Percentiles rank a stretch among this genome's conserved stretches.
These are phyloP conservation scores for Debaryomyces psychrophilus DNA, from an alignment of 1,139 yeast species.

Conservation along the genomic window DNA sequence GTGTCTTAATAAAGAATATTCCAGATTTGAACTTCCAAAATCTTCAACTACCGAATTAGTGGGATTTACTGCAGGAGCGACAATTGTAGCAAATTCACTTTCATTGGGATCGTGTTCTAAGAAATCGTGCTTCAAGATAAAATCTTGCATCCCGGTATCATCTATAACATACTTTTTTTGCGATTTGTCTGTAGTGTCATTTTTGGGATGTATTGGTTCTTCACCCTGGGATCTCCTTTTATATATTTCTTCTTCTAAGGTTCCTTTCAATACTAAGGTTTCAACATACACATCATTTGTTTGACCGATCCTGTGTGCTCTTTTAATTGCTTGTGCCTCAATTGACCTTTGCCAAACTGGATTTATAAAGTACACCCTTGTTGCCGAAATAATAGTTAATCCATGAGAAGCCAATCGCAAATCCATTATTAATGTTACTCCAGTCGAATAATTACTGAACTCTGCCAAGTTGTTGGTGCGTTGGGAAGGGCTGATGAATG, in stretches of 20 bases:
- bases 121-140: conserved; percentile 52
- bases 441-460: conserved; percentile 53
- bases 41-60: conserved; percentile 12
- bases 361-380: conserved; percentile 65
- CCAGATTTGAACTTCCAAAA: conserved; percentile 15
- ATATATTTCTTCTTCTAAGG: conserved; percentile 70
- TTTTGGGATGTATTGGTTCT: conserved; percentile 18
- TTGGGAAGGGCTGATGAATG: conserved; percentile 53
- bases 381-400: conserved; percentile 65
- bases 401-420: conserved; percentile 72
- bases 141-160: conserved; percentile 61
- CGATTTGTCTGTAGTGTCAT: conserved; percentile 19
- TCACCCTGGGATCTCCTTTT: conserved; percentile 31
- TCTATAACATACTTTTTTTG: conserved; percentile 49
- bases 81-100: conserved; percentile 36
- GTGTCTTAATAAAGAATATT: conserved; percentile 31
- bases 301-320: conserved; percentile 77
- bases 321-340: conserved; percentile 73
- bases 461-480: conserved; percentile 57
- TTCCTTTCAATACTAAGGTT: conserved; percentile 60
- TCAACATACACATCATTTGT: conserved; percentile 54
- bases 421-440: conserved; percentile 65
- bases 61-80: conserved; percentile 20
- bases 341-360: conserved; percentile 73
- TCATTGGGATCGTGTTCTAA: conserved; percentile 31